These are phyloP conservation scores for Penicillium sp. DNA, from an alignment of 2,329 filamentous ascomycete species.

Conservation along the genomic window DNA sequence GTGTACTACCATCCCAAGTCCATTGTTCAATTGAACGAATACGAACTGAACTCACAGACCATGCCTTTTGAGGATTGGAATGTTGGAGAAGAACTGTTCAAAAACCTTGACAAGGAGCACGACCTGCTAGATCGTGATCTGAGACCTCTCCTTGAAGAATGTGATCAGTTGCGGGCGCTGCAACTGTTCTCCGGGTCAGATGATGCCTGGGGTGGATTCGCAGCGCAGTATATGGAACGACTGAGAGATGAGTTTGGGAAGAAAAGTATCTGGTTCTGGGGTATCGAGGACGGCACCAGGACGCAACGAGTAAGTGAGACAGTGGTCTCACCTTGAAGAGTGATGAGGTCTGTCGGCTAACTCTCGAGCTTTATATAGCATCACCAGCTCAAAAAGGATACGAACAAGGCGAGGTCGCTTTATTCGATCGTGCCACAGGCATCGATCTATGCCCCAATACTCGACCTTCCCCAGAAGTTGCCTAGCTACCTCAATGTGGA, in stretches of 20 bases:
- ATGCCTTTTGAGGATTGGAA: constrained; percentile 78
- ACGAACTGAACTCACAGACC: constrained; percentile 72
- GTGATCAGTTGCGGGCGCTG: constrained; percentile 84
- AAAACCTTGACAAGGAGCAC: constrained; percentile 68
- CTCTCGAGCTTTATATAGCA: constrained; percentile 46
- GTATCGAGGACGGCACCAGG: constrained; percentile 61
- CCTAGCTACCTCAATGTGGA: constrained; percentile 61
- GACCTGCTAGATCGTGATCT: constrained; percentile 89
- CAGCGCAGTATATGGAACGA: constrained; percentile 67
- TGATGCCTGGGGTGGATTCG: constrained; percentile 79
- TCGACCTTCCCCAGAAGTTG: constrained; percentile 56
- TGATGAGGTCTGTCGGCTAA: constrained; percentile 4
- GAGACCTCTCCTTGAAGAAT: constrained; percentile 84
- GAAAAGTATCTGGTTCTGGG: constrained; percentile 81
- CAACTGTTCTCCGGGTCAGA: constrained; percentile 70
- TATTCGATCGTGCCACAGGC: constrained; percentile 65
- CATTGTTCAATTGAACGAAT: constrained; percentile 81
- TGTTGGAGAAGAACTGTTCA: constrained; percentile 71
- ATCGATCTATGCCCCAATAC: constrained; percentile 73
- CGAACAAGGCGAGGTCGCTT: constrained; percentile 71
- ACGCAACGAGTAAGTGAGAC: constrained; percentile 50
- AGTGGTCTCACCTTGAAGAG: not conserved
- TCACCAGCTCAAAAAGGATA: constrained; percentile 60
- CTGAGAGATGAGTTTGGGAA: constrained; percentile 90
- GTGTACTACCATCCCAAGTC: constrained; percentile 90